Evolutionary conservation across 441 rosid genomes (phyloP).

Genomic region (Adansonia grandidieri): DNA sequence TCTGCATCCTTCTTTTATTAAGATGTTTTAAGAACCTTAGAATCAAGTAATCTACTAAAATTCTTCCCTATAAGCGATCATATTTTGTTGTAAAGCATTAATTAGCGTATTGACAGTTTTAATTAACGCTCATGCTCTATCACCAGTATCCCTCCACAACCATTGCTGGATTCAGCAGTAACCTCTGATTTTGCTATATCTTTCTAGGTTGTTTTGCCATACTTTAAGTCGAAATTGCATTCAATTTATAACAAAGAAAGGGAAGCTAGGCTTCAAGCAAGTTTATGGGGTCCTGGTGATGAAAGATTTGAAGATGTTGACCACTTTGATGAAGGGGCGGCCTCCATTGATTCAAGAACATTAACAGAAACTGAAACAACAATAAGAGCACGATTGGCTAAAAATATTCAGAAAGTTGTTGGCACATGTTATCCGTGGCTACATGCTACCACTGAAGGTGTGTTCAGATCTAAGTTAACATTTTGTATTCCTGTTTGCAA

Average conservation of each 20-base stretch:
- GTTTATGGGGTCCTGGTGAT: constrained; percentile 88
- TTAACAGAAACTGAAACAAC: constrained; percentile 55
- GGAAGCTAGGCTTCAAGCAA: constrained; percentile 93
- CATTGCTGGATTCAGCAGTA: constrained; percentile 30
- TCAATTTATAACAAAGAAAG: constrained; percentile 92
- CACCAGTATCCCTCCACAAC: constrained; percentile 5
- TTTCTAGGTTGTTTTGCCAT: constrained; percentile 90
- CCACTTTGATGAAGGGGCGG: constrained; percentile 49
- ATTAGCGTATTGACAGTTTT: background rate
- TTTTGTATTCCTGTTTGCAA: background rate
- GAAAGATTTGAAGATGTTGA: constrained; percentile 63
- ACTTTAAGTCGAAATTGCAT: constrained; percentile 87
- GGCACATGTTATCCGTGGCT: constrained; percentile 90
- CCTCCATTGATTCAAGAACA: constrained; percentile 53
- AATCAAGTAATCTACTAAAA: constrained; percentile 3
- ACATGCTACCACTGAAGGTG: constrained; percentile 96
- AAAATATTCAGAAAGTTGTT: constrained; percentile 71
- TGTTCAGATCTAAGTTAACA: constrained; percentile 26
- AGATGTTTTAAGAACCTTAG: background rate
- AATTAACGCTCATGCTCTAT: background rate
- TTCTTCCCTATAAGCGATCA: background rate
- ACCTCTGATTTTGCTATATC: constrained; percentile 32
- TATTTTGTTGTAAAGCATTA: background rate
- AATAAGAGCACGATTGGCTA: constrained; percentile 53
- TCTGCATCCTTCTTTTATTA: constrained; percentile 29